Percentiles rank a stretch among this genome's conserved stretches.
phyloP scores from a whole-genome alignment of 1,139 yeast species.

The Sugiyamaella grinbergsii region DNA sequence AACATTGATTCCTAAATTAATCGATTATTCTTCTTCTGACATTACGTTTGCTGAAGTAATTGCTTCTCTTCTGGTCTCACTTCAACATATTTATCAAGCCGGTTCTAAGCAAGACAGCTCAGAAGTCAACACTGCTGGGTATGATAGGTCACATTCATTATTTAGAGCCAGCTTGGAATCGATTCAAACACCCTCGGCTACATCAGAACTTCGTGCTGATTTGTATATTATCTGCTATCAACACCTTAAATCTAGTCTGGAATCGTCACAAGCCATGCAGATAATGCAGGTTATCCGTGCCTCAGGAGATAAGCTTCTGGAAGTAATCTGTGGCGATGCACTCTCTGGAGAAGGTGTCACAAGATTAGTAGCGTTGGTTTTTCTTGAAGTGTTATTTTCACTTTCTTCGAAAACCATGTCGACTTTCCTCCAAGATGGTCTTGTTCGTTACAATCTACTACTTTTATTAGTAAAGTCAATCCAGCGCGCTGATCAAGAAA shows the following conservation, averaged over 20 bases:
- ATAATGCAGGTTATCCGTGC: constrained; percentile 56
- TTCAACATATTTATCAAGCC: constrained; percentile 63
- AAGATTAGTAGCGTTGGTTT: constrained; percentile 71
- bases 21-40: constrained; percentile 69
- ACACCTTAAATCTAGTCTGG: constrained; percentile 52
- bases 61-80: constrained; percentile 70
- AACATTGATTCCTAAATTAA: constrained; percentile 70
- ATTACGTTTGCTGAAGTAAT: constrained; percentile 71
- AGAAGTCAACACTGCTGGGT: constrained; percentile 37
- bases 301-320: constrained; percentile 63
- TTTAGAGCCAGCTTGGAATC: constrained; percentile 77
- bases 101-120: constrained; percentile 37
- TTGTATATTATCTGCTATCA: constrained; percentile 72
- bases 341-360: constrained; percentile 77
- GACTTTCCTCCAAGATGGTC: constrained; percentile 59
- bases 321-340: constrained; percentile 73
- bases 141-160: constrained; percentile 62
- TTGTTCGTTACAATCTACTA: constrained; percentile 68
- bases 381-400: constrained; percentile 70
- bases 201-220: constrained; percentile 71
- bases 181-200: constrained; percentile 65
- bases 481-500: constrained; percentile 66
- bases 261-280: constrained; percentile 43
- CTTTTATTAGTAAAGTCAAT: constrained; percentile 65
- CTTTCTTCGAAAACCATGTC: constrained; percentile 54